Percentiles rank a stretch among this genome's conserved stretches.
Evolutionary conservation across 108 stramenopile genomes (phyloP).

Genomic region (Bacterosira constricta): DNA sequence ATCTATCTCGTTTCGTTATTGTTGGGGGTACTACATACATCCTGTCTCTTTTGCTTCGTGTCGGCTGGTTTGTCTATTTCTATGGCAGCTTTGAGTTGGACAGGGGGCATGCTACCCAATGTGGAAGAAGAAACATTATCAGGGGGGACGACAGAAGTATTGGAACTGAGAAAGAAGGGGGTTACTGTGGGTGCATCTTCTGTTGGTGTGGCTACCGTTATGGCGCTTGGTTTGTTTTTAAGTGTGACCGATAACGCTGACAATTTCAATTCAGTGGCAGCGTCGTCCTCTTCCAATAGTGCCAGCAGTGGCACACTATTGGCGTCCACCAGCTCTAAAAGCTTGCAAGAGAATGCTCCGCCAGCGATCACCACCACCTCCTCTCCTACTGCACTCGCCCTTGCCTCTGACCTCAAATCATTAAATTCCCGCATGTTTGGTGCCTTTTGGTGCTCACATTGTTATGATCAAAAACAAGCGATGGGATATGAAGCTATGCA

Average conservation of each 20-base stretch:
- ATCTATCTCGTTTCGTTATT: constrained; percentile 82
- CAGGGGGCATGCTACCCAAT: constrained; percentile 61
- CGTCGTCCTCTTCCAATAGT: background rate
- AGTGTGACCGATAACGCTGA: constrained; percentile 22
- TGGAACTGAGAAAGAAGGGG: constrained; percentile 29
- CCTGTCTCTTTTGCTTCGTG: constrained; percentile 84
- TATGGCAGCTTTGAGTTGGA: constrained; percentile 63
- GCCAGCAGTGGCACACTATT: constrained; percentile 20
- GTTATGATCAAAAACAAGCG: constrained; percentile 90
- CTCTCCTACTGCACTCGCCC: constrained; percentile 58
- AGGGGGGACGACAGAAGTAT: background rate
- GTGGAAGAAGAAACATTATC: constrained; percentile 1
- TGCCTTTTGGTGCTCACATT: constrained; percentile 97
- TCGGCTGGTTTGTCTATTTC: constrained; percentile 70
- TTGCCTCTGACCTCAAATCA: constrained; percentile 63
- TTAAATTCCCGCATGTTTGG: constrained; percentile 89
- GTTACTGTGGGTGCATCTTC: constrained; percentile 35
- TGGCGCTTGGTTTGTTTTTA: constrained; percentile 38
- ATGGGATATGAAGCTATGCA: constrained; percentile 81
- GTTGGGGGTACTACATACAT: constrained; percentile 67
- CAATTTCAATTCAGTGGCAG: background rate
- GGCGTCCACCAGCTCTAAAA: constrained; percentile 32
- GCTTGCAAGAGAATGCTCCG: constrained; percentile 54
- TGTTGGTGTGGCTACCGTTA: constrained; percentile 40
- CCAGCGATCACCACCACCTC: constrained; percentile 79